A percentile compares a stretch with the other conserved stretches of the same genome.
These are phyloP conservation scores for Starmerella vaccinii DNA, from an alignment of 805 yeast genomes.

Conservation along the genomic window DNA sequence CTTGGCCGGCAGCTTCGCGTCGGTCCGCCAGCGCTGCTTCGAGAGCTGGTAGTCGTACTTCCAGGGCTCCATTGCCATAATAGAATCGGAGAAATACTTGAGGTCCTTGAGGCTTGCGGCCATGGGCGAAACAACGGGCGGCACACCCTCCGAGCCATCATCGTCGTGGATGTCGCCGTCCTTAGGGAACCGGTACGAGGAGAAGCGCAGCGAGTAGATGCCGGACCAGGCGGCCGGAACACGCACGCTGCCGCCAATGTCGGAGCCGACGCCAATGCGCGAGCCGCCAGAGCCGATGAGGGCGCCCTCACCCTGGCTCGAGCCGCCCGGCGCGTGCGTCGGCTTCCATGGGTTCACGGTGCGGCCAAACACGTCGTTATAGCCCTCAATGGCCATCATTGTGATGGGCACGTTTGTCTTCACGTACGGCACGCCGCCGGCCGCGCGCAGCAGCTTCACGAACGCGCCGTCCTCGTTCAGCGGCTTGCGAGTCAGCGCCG, in stretches of 20 bases:
- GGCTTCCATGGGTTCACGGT: slow-evolving; percentile 42
- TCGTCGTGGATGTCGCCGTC: slow-evolving; percentile 35
- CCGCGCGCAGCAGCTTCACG: slow-evolving; percentile 37
- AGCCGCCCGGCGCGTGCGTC: slow-evolving; percentile 43
- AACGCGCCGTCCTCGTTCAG: slow-evolving; percentile 35
- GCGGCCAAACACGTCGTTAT: slow-evolving; percentile 45
- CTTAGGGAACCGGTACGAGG: slow-evolving; percentile 42
- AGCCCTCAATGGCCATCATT: slow-evolving; percentile 46
- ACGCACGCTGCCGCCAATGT: slow-evolving; percentile 49
- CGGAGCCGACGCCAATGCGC: slow-evolving; percentile 46
- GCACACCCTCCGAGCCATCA: slow-evolving; percentile 38
- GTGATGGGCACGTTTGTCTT: slow-evolving; percentile 50
- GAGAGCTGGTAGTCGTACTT: slow-evolving; percentile 35
- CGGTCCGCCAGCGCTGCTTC: slow-evolving; percentile 44
- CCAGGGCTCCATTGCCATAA: slow-evolving; percentile 48
- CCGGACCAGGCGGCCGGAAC: slow-evolving; percentile 47
- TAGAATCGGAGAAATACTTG: slow-evolving; percentile 39
- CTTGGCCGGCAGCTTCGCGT: slow-evolving; percentile 33
- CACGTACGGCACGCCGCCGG: slow-evolving; percentile 47
- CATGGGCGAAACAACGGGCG: slow-evolving; percentile 31
- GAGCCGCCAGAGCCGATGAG: slow-evolving; percentile 40
- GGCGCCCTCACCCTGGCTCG: slow-evolving; percentile 46
- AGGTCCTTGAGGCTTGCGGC: slow-evolving; percentile 42
- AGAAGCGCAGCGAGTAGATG: slow-evolving; percentile 40
- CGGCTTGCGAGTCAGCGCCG: slow-evolving; percentile 36